Conservation (phyloP, 1,284 basidiomycete genomes). For the Tranzscheliella williamsii region DNA sequence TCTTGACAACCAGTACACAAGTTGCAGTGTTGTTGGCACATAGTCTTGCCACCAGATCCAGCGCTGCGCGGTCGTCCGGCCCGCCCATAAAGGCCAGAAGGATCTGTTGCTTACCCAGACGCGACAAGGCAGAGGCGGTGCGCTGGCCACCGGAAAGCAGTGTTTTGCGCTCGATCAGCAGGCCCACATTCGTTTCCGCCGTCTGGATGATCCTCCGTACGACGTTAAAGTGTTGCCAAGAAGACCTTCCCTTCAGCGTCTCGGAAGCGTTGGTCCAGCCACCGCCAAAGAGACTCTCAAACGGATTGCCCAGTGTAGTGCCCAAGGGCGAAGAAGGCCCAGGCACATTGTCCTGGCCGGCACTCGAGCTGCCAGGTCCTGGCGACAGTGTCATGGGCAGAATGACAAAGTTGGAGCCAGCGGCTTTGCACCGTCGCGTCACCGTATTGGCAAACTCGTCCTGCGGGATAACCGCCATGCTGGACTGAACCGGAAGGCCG, state of each 20-base stretch:
- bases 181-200: constrained; percentile 66
- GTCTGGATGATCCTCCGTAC: constrained; percentile 77
- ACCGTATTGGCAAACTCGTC: constrained; percentile 75
- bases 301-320: constrained; percentile 41
- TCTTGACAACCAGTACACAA: constrained; percentile 33
- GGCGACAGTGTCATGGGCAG: constrained; percentile 72
- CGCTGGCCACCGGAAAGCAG: constrained; percentile 24
- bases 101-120: constrained; percentile 66
- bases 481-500: constrained; percentile 68
- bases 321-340: constrained; percentile 22
- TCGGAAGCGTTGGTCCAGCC: constrained; percentile 12
- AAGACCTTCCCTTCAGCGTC: constrained; percentile 48
- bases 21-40: constrained; percentile 41
- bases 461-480: constrained; percentile 71
- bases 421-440: constrained; percentile 69
- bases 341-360: constrained; percentile 1
- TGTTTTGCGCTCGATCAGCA: constrained; percentile 76
- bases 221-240: constrained; percentile 66
- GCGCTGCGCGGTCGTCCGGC: constrained; percentile 82
- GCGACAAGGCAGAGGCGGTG: constrained; percentile 4
- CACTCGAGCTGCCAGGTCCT: neutral
- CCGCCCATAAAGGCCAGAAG: constrained; percentile 90
- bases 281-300: constrained; percentile 48
- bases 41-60: constrained; percentile 60
- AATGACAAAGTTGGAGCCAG: constrained; percentile 74